These are phyloP conservation scores for Neoscytalidium dimidiatum DNA, from an alignment of 2,329 filamentous ascomycete species.

Conservation along the genomic window DNA sequence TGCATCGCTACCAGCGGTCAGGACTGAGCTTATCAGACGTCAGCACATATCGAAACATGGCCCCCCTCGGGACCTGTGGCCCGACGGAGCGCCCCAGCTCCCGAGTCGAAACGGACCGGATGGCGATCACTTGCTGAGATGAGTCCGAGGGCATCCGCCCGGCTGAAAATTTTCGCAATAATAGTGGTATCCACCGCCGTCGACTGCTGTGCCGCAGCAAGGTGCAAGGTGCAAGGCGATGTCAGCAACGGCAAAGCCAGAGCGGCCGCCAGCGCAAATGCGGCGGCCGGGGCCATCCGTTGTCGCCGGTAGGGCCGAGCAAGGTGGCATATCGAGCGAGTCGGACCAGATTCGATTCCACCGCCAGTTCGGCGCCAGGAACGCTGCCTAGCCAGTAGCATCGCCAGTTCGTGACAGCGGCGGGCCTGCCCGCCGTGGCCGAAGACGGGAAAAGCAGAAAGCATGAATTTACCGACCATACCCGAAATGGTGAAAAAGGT, in stretches of 20 bases:
- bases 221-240: no score
- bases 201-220: neutral
- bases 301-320: neutral
- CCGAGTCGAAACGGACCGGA: neutral
- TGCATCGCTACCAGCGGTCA: conserved; percentile 9
- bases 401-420: no score
- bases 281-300: neutral
- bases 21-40: conserved; percentile 9
- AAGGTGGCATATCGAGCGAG: neutral
- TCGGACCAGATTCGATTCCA: neutral
- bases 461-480: neutral
- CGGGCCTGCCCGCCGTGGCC: no score
- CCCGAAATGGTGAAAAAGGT: neutral
- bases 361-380: neutral
- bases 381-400: neutral
- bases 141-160: neutral
- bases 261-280: neutral
- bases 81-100: neutral
- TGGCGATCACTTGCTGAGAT: neutral
- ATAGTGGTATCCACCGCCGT: neutral
- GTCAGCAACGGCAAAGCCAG: neutral
- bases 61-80: neutral
- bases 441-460: neutral
- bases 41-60: neutral
- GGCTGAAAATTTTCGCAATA: neutral